Base-by-base conservation (phyloP, 768 basidiomycete genomes). In the Tubosaeta brunneosetosa region DNA sequence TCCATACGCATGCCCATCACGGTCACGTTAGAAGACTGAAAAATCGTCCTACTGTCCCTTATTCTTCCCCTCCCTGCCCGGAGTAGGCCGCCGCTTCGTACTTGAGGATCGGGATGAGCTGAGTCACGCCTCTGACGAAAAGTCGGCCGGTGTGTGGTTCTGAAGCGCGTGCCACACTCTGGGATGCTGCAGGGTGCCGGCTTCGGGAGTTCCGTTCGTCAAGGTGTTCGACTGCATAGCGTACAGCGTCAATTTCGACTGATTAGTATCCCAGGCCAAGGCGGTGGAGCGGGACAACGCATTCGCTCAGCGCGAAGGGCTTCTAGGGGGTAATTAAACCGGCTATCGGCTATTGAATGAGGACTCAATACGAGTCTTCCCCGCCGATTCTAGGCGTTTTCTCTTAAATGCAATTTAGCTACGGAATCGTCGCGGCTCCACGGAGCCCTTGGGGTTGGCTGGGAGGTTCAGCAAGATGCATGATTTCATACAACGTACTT, bases 361-460 rank as follows among this genome's bases (percentile, higher is more conserved):
- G n/a, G 14, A 26, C 45, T 49, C 36, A 43, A 51, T 51, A 47
- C 33, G 32, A 47, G 48, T 25, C 29, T 17, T 27, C 10, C 12
- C 22, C 13, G 37, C 19, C n/a, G 40, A 49, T 48, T 51, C 26
- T 33, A 40, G 17, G 6, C 13, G 33, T n/a, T 10, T 17, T 22
- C 8, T 25, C 27, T 51, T 16, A 52, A 53, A 37, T 17, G 36
- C 7, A 38, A 41, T 34, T 46, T 38, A n/a, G 42, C 45, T 32
- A 37, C 37, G 41, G 42, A 27, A 43, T 49, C 19, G 33, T 27
- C 27, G 40, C 19, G 40, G 46, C 48, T 59, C 63, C 66, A 66
- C 59, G 66, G 61, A 59, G 38, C 57, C 57, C 63, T 55, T 67
- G 65, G 66, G 56, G 58, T 50, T 55, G 41, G 10, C 5, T 22